phyloP scores from a whole-genome alignment of 192 early-diverging fungal species.

The Podila verticillata region DNA sequence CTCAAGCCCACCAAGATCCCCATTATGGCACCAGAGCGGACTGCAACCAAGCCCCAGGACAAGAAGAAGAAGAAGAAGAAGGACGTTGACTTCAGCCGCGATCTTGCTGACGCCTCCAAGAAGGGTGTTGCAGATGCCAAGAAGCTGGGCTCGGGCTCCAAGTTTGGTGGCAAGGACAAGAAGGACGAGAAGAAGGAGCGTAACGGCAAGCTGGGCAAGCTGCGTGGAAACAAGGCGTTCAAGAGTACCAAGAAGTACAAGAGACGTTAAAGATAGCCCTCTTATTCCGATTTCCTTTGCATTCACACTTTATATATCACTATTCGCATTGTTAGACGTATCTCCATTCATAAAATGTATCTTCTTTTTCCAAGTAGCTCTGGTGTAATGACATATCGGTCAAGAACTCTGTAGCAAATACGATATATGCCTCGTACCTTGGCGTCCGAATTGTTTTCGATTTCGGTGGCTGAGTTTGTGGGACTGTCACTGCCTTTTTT shows the following conservation, averaged over 20 bases:
- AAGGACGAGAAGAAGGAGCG: slow-evolving; percentile 47
- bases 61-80: slow-evolving; percentile 51
- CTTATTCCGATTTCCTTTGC: not conserved
- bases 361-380: no score
- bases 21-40: slow-evolving; percentile 25
- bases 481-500: no score
- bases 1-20: slow-evolving; percentile 50
- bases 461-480: no score
- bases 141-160: slow-evolving; percentile 33
- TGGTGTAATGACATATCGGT: no score
- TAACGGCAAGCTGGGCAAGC: slow-evolving; percentile 37
- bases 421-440: no score
- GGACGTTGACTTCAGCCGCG: slow-evolving; percentile 53
- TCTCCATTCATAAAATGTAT: no score
- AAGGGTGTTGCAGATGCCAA: slow-evolving; percentile 51
- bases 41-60: slow-evolving; percentile 22
- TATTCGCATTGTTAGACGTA: no score
- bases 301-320: no score
- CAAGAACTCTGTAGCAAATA: no score
- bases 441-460: no score
- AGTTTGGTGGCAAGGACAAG: slow-evolving; percentile 30
- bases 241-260: slow-evolving; percentile 52
- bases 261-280: slow-evolving; percentile 26
- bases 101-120: slow-evolving; percentile 55
- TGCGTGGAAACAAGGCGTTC: slow-evolving; percentile 47